Conservation (phyloP, 805 yeast genomes). For the Teunomyces kruisii region DNA sequence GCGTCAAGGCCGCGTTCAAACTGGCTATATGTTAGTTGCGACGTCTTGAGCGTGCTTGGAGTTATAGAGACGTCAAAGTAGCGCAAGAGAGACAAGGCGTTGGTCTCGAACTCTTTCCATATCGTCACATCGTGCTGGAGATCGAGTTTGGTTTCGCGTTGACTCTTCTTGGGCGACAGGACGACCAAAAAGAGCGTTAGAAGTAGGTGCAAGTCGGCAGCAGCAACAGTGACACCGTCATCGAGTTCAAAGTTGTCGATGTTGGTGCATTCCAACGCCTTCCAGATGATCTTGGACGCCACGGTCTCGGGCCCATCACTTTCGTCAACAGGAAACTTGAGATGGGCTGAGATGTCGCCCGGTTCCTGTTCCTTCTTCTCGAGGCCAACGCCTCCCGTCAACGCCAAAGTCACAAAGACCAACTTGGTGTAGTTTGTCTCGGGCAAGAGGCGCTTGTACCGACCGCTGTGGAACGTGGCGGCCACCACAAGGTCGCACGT, state of each 20-base stretch:
- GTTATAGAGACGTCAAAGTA: constrained; percentile 46
- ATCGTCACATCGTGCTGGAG: constrained; percentile 7
- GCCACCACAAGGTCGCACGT: constrained; percentile 29
- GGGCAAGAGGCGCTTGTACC: constrained; percentile 35
- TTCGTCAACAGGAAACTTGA: not conserved
- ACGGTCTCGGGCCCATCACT: not conserved
- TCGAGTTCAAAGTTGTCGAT: not conserved
- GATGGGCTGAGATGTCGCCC: not conserved
- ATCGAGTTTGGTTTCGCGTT: not conserved
- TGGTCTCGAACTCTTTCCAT: constrained; percentile 44
- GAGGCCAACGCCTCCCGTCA: not conserved
- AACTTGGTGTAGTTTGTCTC: constrained; percentile 43
- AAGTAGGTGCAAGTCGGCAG: not conserved
- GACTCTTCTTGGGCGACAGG: not conserved
- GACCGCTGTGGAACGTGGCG: constrained; percentile 40
- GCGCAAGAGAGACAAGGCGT: constrained; percentile 47
- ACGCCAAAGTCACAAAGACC: constrained; percentile 46
- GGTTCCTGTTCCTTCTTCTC: not conserved
- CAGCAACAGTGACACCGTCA: not conserved
- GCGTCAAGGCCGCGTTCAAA: constrained; percentile 9
- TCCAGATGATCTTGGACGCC: not conserved
- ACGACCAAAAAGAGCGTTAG: not conserved
- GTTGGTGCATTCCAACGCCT: not conserved
- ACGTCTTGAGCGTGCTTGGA: constrained; percentile 14
- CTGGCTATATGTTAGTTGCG: constrained; percentile 15